phyloP scores from a whole-genome alignment of 805 yeast genomes.

The Kuraishia piskuri region DNA sequence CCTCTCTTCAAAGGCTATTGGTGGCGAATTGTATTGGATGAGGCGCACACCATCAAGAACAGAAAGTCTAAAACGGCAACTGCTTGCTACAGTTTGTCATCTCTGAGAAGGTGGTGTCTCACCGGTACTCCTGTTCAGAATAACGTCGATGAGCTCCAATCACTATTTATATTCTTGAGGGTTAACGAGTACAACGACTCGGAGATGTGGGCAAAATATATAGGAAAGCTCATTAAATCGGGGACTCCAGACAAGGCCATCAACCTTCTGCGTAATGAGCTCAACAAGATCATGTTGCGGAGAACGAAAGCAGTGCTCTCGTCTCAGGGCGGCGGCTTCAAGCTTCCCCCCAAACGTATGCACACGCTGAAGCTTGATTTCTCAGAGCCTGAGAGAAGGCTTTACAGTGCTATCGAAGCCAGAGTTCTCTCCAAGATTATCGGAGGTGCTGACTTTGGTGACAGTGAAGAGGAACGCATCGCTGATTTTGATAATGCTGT shows the following conservation, averaged over 20 bases:
- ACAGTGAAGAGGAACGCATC: not conserved
- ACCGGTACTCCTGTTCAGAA: slow-evolving; percentile 66
- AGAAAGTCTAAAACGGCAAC: slow-evolving; percentile 33
- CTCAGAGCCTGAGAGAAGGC: slow-evolving; percentile 14
- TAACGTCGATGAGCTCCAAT: slow-evolving; percentile 40
- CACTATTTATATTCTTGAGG: slow-evolving; percentile 32
- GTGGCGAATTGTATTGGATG: slow-evolving; percentile 55
- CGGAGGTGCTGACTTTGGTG: slow-evolving; percentile 1
- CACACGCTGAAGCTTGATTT: slow-evolving; percentile 16
- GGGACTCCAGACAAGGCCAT: slow-evolving; percentile 32
- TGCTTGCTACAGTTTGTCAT: slow-evolving; percentile 33
- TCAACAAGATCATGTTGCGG: slow-evolving; percentile 31
- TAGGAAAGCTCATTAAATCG: slow-evolving; percentile 26
- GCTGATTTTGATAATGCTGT: not conserved
- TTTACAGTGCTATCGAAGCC: slow-evolving; percentile 17
- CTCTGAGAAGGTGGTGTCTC: slow-evolving; percentile 44
- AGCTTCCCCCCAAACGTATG: slow-evolving; percentile 14
- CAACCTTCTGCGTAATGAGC: slow-evolving; percentile 10
- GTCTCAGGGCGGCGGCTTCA: slow-evolving; percentile 9
- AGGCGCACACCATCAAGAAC: slow-evolving; percentile 56
- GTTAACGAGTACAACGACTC: slow-evolving; percentile 9
- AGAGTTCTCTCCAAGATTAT: slow-evolving; percentile 8
- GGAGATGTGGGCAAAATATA: slow-evolving; percentile 21
- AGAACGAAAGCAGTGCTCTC: slow-evolving; percentile 32
- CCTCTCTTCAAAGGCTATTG: slow-evolving; percentile 23